Base-by-base conservation (phyloP, 768 basidiomycete species). In the Pulveroboletus sp. region DNA sequence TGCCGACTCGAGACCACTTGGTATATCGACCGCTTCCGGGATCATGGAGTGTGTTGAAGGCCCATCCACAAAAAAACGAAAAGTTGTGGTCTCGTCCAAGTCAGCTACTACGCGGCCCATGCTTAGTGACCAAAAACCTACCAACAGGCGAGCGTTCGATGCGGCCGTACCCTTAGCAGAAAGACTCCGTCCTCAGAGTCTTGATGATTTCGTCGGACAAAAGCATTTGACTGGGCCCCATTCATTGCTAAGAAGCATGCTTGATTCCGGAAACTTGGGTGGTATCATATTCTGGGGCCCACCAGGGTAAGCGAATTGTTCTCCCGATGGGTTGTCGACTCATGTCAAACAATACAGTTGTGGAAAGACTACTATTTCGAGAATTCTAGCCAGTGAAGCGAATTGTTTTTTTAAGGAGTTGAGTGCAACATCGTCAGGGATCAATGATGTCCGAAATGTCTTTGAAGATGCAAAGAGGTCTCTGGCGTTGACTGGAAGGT, bases 251-350 rank as follows among this genome's bases (percentile, higher is more conserved):
- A 71, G 78, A 51, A 73, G 70, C 32, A 61, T 80, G 41, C 65
- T 87, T 13, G 70, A 74, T n/a, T 64, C 61, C 24, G 76, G 79
- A n/a, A 70, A 68, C 19, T 64, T 74, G 42, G 84, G 84, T 10
- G 84, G 81, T 52, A 69, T 84, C 42, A 79, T 87, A 47, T 71
- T 87, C 32, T 89, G 87, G 86, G 86, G 86, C 2, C 86, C 86
- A 14, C 85, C 85, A 1, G 87, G 85, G 82, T 79, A 33, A 43
- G 62, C 43, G 20, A 24, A 5, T 41, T 9, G 12, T 3, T 40
- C 27, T 9, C 17, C 17, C 12, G 8, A 35, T 36, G 25, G 14
- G 17, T 7, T 27, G 40, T 35, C n/a, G 6, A 31, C 35, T 34
- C 21, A 49, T 23, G 16, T 45, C 19, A 43, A 47, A 23, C 6